Evolutionary conservation across 2,329 filamentous ascomycete genomes (phyloP).

Genomic region (Cladophialophora psammophila): DNA sequence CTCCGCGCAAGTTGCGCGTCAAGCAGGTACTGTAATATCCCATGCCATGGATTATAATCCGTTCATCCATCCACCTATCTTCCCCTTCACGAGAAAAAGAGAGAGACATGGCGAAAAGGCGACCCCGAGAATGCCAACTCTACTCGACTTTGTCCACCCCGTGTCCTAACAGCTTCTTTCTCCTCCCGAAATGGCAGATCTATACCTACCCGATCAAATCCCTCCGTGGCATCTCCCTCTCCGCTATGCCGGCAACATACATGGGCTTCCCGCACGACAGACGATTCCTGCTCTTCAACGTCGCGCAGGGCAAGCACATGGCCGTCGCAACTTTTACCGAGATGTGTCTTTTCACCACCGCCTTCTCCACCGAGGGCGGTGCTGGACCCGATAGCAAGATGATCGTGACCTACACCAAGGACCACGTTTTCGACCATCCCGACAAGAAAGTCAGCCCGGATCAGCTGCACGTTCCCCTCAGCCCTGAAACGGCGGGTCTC

Average conservation of each 20-base stretch:
- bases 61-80: neutral
- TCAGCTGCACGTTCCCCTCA: slow-evolving; percentile 63
- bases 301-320: slow-evolving; percentile 61
- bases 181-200: slow-evolving; percentile 54
- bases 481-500: slow-evolving; percentile 59
- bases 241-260: slow-evolving; percentile 62
- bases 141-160: neutral
- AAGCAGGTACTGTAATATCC: slow-evolving; percentile 22
- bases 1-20: slow-evolving; percentile 18
- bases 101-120: neutral
- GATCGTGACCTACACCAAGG: slow-evolving; percentile 34
- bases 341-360: slow-evolving; percentile 70
- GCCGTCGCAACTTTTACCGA: slow-evolving; percentile 65
- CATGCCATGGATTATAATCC: neutral
- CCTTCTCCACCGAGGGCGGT: slow-evolving; percentile 37
- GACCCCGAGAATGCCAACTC: neutral
- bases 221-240: slow-evolving; percentile 67
- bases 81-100: neutral
- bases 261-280: slow-evolving; percentile 72
- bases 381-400: slow-evolving; percentile 42
- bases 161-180: neutral
- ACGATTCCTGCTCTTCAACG: slow-evolving; percentile 72
- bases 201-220: slow-evolving; percentile 79
- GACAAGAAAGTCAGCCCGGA: slow-evolving; percentile 42
- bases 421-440: slow-evolving; percentile 36